These are phyloP conservation scores for Croton setiger DNA, from an alignment of 441 rosid genomes.

Conservation along the genomic window DNA sequence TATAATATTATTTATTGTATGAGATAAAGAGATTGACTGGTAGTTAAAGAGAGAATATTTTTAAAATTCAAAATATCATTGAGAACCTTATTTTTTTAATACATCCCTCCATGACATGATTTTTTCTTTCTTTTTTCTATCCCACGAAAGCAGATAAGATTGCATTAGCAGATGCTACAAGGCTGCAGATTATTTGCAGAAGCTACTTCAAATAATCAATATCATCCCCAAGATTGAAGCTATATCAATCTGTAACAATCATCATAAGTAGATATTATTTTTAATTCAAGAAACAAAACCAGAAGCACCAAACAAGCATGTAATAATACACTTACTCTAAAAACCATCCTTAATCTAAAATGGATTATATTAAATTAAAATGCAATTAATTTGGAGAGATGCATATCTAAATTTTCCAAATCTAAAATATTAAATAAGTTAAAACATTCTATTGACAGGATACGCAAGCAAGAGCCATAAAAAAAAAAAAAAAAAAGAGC, in stretches of 20 bases:
- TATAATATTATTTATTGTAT: too few species aligned
- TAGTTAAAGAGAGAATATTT: too few species aligned
- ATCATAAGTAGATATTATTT: background rate
- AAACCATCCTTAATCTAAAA: background rate
- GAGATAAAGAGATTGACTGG: too few species aligned
- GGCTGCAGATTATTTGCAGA: constrained; percentile 39
- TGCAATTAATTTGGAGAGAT: background rate
- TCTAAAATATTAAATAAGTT: background rate
- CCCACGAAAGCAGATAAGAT: too few species aligned
- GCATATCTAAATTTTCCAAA: background rate
- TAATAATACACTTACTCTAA: background rate
- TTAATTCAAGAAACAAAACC: background rate
- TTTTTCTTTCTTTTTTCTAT: too few species aligned
- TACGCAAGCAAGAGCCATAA: too few species aligned
- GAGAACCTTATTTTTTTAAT: too few species aligned
- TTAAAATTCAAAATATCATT: too few species aligned
- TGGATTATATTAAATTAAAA: background rate
- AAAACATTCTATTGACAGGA: too few species aligned
- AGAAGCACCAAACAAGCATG: background rate
- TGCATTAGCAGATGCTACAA: too few species aligned
- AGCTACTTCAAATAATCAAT: constrained; percentile 64
- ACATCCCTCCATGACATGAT: too few species aligned
- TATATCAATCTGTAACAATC: constrained; percentile 49
- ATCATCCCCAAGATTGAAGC: constrained; percentile 70
- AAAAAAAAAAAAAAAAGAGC: background rate